Evolutionary conservation across 2,329 filamentous ascomycete species (phyloP).

Genomic region (Ophiostoma himal-ulmi): DNA sequence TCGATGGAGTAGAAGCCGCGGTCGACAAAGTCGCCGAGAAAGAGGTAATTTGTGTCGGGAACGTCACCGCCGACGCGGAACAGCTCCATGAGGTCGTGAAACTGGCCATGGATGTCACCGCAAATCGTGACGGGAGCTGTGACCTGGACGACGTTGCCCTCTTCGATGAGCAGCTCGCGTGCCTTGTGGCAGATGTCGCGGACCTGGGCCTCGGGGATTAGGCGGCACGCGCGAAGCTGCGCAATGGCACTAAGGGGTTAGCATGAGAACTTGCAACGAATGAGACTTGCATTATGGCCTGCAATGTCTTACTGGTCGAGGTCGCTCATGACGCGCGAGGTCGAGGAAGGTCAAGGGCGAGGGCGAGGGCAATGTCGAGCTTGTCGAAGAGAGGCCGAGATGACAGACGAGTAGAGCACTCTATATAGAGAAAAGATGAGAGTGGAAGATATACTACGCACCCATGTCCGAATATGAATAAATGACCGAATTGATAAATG

Average conservation of each 20-base stretch:
- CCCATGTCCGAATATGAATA: not conserved
- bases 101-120: conserved; percentile 94
- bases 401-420: not conserved
- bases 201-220: conserved; percentile 91
- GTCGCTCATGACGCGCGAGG: conserved; percentile 66
- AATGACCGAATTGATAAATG: not conserved
- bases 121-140: conserved; percentile 97
- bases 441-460: not conserved
- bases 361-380: not conserved
- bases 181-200: conserved; percentile 97
- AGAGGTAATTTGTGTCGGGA: conserved; percentile 92
- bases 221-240: conserved; percentile 89
- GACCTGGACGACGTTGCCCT: conserved; percentile 94
- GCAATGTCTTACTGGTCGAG: conserved; percentile 58
- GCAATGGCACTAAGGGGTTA: conserved; percentile 62
- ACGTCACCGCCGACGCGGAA: conserved; percentile 91
- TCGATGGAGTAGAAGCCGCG: conserved; percentile 97
- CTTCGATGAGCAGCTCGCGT: conserved; percentile 90
- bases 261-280: not conserved
- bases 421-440: not conserved
- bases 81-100: conserved; percentile 94
- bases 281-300: not conserved
- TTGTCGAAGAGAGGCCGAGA: not conserved
- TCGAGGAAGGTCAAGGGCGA: not conserved
- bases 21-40: conserved; percentile 85